These are phyloP conservation scores for Thermomucor indicae-seudaticae DNA, from an alignment of 371 early-diverging fungal species.

Conservation along the genomic window DNA sequence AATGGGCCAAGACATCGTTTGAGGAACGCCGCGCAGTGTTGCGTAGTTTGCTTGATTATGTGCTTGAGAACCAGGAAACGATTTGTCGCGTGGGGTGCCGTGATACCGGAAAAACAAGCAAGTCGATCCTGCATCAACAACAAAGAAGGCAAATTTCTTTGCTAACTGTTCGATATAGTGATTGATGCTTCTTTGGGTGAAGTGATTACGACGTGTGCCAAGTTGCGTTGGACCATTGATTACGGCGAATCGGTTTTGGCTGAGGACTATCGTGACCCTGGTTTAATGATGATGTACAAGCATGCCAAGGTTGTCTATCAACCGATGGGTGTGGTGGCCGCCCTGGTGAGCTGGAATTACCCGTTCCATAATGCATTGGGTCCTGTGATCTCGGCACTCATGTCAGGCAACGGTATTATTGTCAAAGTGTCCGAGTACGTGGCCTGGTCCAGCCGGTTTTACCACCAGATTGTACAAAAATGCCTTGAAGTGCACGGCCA, in stretches of 20 bases:
- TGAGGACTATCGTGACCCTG: constrained; percentile 66
- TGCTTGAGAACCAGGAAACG: constrained; percentile 72
- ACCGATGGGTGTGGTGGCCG: constrained; percentile 78
- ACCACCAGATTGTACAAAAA: constrained; percentile 56
- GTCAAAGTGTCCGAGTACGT: constrained; percentile 85
- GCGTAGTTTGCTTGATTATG: constrained; percentile 65
- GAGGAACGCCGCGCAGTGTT: constrained; percentile 75
- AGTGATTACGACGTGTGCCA: constrained; percentile 76
- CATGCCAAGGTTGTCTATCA: constrained; percentile 72
- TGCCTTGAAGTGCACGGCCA: constrained; percentile 70
- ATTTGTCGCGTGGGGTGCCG: constrained; percentile 76
- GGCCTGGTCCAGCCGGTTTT: constrained; percentile 76
- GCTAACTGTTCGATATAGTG: constrained; percentile 29
- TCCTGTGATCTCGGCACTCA: constrained; percentile 79
- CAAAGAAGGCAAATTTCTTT: background rate
- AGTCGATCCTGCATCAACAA: constrained; percentile 2
- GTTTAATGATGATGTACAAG: constrained; percentile 77
- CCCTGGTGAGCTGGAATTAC: constrained; percentile 83
- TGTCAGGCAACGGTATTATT: constrained; percentile 82
- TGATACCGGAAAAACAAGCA: constrained; percentile 82
- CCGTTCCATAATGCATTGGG: constrained; percentile 83
- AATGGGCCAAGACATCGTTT: constrained; percentile 73
- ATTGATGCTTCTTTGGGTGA: constrained; percentile 86
- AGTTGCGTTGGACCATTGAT: constrained; percentile 79
- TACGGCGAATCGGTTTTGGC: constrained; percentile 71